These are phyloP conservation scores for Auricularia auricula-judae DNA, from an alignment of 768 basidiomycete genomes.

Conservation along the genomic window DNA sequence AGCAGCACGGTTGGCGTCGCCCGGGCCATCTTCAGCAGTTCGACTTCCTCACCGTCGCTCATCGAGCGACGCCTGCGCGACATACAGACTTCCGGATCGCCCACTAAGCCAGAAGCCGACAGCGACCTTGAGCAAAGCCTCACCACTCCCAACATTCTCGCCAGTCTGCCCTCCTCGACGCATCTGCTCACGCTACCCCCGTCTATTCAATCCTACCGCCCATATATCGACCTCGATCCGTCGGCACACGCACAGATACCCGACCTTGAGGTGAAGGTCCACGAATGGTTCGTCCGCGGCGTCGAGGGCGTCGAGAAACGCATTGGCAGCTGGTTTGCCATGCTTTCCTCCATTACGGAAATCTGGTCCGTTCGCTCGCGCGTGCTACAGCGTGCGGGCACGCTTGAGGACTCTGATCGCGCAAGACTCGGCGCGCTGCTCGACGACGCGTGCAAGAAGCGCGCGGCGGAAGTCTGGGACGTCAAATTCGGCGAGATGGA, in stretches of 20 bases:
- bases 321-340: constrained; percentile 45
- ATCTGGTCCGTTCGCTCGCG: constrained; percentile 56
- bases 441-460: constrained; percentile 42
- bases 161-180: constrained; percentile 68
- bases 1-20: constrained; percentile 47
- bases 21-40: constrained; percentile 42
- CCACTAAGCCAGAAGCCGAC: constrained; percentile 25
- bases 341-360: constrained; percentile 48
- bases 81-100: constrained; percentile 44
- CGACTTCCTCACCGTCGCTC: constrained; percentile 29
- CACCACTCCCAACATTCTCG: constrained; percentile 57
- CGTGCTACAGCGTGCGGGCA: constrained; percentile 35
- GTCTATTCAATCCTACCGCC: constrained; percentile 66
- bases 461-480: constrained; percentile 52
- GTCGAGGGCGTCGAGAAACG: constrained; percentile 32
- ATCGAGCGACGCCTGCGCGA: constrained; percentile 45
- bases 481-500: constrained; percentile 32
- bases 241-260: constrained; percentile 38
- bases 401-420: constrained; percentile 40
- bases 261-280: constrained; percentile 35
- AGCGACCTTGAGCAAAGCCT: constrained; percentile 35
- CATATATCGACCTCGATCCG: constrained; percentile 67
- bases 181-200: constrained; percentile 70
- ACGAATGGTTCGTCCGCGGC: constrained; percentile 55
- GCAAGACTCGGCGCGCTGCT: constrained; percentile 31